Evolutionary conservation across 2,329 filamentous ascomycete species (phyloP).

Genomic region (Lomentospora prolificans): DNA sequence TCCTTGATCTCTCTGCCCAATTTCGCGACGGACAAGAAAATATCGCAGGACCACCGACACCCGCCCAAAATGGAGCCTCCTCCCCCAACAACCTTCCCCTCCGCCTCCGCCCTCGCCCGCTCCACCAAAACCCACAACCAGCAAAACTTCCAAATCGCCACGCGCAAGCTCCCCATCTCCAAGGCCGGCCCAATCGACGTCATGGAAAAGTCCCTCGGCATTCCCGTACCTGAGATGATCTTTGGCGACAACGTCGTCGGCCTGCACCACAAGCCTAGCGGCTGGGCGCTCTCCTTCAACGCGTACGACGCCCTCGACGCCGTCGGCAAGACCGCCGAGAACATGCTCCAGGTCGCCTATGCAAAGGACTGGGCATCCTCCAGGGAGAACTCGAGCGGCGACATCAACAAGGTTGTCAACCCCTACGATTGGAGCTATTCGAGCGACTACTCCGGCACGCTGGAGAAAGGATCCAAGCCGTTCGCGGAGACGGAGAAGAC

Average conservation of each 20-base stretch:
- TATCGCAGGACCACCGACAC: too few relatives aligned
- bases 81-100: conserved; percentile 33
- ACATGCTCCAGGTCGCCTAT: conserved; percentile 90
- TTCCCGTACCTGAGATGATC: conserved; percentile 96
- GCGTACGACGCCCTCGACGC: conserved; percentile 78
- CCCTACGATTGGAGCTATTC: conserved; percentile 98
- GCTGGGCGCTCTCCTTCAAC: conserved; percentile 74
- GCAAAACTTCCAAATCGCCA: conserved; percentile 62
- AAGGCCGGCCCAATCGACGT: conserved; percentile 84
- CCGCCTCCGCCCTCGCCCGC: conserved; percentile 35
- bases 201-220: conserved; percentile 68
- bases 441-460: conserved; percentile 72
- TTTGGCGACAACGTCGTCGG: conserved; percentile 88
- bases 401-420: conserved; percentile 87
- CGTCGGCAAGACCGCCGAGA: conserved; percentile 86
- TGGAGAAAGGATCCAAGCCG: conserved; percentile 22
- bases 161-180: conserved; percentile 88
- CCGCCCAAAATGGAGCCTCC: conserved; percentile 8
- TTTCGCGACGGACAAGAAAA: too few relatives aligned
- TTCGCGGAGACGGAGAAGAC: conserved; percentile 24
- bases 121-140: conserved; percentile 50
- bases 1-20: too few relatives aligned
- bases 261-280: conserved; percentile 62
- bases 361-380: conserved; percentile 71
- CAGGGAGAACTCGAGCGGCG: conserved; percentile 66